Evolutionary conservation across 169 alveolate genomes (phyloP), one percentile per base, ranked within the genome.

Genomic region (Plasmodium yoelii): DNA sequence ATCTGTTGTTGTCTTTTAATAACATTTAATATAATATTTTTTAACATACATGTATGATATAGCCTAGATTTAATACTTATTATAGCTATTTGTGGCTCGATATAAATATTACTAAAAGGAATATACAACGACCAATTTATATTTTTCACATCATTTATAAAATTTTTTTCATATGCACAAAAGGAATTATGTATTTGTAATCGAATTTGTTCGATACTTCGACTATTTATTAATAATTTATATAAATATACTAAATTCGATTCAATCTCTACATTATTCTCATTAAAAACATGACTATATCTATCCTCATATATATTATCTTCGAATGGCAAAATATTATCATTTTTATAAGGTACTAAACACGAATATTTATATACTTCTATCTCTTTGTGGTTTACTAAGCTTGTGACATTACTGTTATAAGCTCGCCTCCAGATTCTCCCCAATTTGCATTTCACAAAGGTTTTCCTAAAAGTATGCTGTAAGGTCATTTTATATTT

Each of bases 1-100:
- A 82, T 46, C 44, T 82, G 90, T 65, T 82, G 90, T 26, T 82
- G 90, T 47, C 77, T 82, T 82, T 82, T 65, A 55, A 82, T 82
- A 2, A 82, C 73, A 57, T 34, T 82, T 5, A 82, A 19, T 18
- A 82, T 82, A 60, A 82, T 82, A 42, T 82, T 82, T 82, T 82
- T 82, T 53, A 82, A 53, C 90, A 82, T 82, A 61, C 86, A 82
- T 10, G 90, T 82, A 47, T 82, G 90, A 49, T 67, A 82, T 34
- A 82, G 51, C 13, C 90, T 56, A 22, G 90, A 82, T 26, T 82
- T 82, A 19, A 82, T 82, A 7, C 67, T 68, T 24, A 34, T 51
- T 34, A 82, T 72, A 69, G 28, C 55, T 67, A 82, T 82, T 34
- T 82, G 86, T 1, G 90, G 90, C 46, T 67, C 73, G 10, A 10